Evolutionary conservation across 2,329 filamentous ascomycete species (phyloP), one percentile per base, ranked within the genome.

Genomic region (Paecilomyces sp.): DNA sequence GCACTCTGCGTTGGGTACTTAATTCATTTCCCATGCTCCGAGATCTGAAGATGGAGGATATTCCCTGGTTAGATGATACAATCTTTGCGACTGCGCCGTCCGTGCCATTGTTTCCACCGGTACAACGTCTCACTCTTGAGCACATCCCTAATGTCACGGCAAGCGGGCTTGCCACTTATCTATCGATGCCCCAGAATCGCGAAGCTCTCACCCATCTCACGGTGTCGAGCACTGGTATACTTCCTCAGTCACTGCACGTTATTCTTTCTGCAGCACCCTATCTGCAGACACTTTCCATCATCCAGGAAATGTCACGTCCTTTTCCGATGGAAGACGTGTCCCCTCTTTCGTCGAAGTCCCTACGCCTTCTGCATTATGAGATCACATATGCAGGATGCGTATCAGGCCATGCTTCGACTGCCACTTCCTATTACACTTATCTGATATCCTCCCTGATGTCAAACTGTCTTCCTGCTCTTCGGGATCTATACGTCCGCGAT

Each of bases 401-500:
- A 11, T 88, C 85, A 61, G 75, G 78, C 11, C 72, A 83, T 56
- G 79, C 81, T 56, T 75, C 79, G 0, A 79, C 82, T 1, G 76
- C 80, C 6, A 76, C 78, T 25, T 83, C 82, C 18, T 95, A 96
- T 77, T 96, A 97, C 74, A 84, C 85, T 62, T 96, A 96, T 74
- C 84, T 97, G 22, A 87, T 91, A 28, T 84, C 84, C n/a, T 96
- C 91, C 0, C 84, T 97, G 33, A 85, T 94, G 61, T 83, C 86
- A 15, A 88, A 88, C 62, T 84, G 85, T 7, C 82, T 97, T 7
- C 91, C 92, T 1, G 84, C 83, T 36, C 81, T 97, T 8, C 82
- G 82, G 36, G 84, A 87, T 24, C 83, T 97, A 7, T 97, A 95
- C 71, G 93, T 97, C 18, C 88, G 91, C 56, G 92, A 97, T 68